phyloP scores from a whole-genome alignment of 2,329 filamentous ascomycete genomes.

The Decorospora gaudefroyi region DNA sequence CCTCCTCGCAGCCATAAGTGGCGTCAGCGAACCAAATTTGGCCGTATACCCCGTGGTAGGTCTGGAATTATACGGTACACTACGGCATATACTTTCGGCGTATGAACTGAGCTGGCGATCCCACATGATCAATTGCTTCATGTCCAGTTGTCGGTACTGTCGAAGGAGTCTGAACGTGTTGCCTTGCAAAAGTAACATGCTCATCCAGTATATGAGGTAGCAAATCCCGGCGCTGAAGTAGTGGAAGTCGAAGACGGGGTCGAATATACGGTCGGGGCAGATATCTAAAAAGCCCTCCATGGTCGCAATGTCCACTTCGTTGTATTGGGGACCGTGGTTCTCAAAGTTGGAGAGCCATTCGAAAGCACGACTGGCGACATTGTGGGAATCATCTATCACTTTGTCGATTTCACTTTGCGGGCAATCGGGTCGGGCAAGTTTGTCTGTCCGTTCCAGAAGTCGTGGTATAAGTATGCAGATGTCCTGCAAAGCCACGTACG shows the following conservation, averaged over 20 bases:
- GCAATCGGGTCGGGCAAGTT: slow-evolving; percentile 9
- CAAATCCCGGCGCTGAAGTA: slow-evolving; percentile 42
- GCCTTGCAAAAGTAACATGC: slow-evolving; percentile 43
- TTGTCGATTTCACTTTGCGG: slow-evolving; percentile 25
- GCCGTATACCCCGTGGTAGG: slow-evolving; percentile 38
- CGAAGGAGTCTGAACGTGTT: slow-evolving; percentile 42
- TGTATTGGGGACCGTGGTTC: slow-evolving; percentile 37
- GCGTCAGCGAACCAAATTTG: slow-evolving; percentile 42
- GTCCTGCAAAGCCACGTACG: slow-evolving; percentile 42
- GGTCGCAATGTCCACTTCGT: slow-evolving; percentile 26
- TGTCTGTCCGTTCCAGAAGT: slow-evolving; percentile 43
- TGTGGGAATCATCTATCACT: slow-evolving; percentile 35
- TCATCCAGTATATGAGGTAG: slow-evolving; percentile 46
- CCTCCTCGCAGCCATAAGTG: slow-evolving; percentile 43
- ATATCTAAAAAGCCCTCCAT: slow-evolving; percentile 38
- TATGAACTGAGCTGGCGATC: slow-evolving; percentile 38
- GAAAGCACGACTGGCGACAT: slow-evolving; percentile 32
- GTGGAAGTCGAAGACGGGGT: slow-evolving; percentile 39
- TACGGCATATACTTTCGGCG: slow-evolving; percentile 41
- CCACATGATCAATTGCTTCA: slow-evolving; percentile 41
- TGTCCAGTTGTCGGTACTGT: slow-evolving; percentile 30
- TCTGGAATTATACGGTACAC: slow-evolving; percentile 40
- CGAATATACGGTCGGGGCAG: slow-evolving; percentile 34
- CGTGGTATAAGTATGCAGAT: slow-evolving; percentile 43
- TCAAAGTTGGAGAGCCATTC: slow-evolving; percentile 42